Evolutionary conservation across 345 rosid species (phyloP), one percentile per base, ranked within the genome.

Genomic region (Rhodomyrtus tomentosa): DNA sequence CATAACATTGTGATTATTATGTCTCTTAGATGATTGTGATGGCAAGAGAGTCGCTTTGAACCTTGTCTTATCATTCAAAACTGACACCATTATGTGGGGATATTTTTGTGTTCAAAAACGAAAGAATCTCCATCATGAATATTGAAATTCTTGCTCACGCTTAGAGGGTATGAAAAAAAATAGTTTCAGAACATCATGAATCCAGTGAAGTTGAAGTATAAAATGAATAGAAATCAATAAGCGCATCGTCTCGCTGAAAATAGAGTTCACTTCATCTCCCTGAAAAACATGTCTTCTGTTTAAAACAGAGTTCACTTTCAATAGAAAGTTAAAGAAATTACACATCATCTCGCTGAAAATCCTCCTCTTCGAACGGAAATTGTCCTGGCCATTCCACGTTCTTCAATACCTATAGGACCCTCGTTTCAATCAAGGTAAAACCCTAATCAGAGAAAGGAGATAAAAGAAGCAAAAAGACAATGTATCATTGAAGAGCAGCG

Each of bases 331-430:
- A 84, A 53, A 38, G 87, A 24, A 10, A 38, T 88, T 91, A 96
- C 99, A 93, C 98, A 80, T 96, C 98, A 85, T 87, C 93, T 24
- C 99, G 94, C 89, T 93, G 98, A 83, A 95, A 95, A 87, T 96
- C 96, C 90, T 94, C 98, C 48, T 92, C 94, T 90, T 92, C 94
- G 92, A 95, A 95, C 21, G 98, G 99, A 81, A 93, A 95, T 84
- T 87, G 94, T 87, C 93, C 96, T 15, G 98, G 99, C 98, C 98
- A 95, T 20, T 93, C 91, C 62, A 92, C 94, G 72, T 94, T 93
- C 90, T 85, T 91, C 92, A 96, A 90, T 48, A 91, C 91, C 98
- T 96, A 85, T 49, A 58, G 32, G n/a, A 86, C 40, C 36, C 76
- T 21, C 76, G 10, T 68, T 68, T 68, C 76, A 18, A 18, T 68